Evolutionary conservation across 1,284 basidiomycete species (phyloP).

Genomic region (Sanghuangporus weigelae): DNA sequence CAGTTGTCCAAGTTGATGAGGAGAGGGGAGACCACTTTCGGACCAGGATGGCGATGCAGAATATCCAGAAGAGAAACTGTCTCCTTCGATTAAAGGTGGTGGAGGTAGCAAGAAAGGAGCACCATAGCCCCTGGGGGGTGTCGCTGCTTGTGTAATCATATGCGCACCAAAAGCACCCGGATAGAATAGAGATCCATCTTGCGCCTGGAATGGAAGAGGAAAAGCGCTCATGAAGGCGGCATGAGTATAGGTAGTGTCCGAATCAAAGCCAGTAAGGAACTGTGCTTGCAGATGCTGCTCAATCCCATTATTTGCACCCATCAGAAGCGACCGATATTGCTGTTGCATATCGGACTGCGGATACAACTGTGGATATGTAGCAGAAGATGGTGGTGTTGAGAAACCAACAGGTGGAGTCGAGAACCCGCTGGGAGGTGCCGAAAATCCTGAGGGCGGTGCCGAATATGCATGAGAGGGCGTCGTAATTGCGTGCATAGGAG

Average conservation of each 20-base stretch:
- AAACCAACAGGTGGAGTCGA: not conserved
- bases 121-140: not conserved
- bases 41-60: not conserved
- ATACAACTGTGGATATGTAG: not conserved
- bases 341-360: not conserved
- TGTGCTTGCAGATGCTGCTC: not conserved
- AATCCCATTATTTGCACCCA: not conserved
- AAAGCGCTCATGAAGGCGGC: not conserved
- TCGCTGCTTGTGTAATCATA: not conserved
- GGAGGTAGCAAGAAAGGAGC: not conserved
- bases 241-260: not conserved
- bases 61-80: not conserved
- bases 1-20: constrained; percentile 5
- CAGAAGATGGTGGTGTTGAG: not conserved
- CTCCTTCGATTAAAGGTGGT: not conserved
- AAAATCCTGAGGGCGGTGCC: not conserved
- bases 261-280: not conserved
- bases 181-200: not conserved
- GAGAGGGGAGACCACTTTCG: constrained; percentile 2
- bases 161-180: not conserved
- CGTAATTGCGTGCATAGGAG: too few relatives aligned
- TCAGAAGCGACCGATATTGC: not conserved
- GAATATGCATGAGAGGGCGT: too few relatives aligned
- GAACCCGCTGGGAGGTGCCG: not conserved
- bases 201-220: not conserved